Evolutionary conservation across 805 yeast genomes (phyloP).

Genomic region (Saturnispora halmiae): DNA sequence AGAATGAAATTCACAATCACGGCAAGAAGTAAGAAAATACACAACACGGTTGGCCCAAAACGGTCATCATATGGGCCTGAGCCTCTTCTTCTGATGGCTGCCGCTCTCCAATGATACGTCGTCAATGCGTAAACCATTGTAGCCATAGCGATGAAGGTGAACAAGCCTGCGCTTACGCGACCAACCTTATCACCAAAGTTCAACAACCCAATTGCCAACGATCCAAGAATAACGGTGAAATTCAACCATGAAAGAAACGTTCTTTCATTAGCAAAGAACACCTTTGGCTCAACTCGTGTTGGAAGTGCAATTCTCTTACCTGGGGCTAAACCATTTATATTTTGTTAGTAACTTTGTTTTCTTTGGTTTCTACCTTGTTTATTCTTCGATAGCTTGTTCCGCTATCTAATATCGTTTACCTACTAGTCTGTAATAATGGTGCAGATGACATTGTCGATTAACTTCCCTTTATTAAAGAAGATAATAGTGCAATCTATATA

Average conservation of each 20-base stretch:
- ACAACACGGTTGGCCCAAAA: conserved; percentile 95
- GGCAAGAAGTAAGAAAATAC: conserved; percentile 86
- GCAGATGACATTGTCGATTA: conserved; percentile 48
- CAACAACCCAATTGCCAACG: conserved; percentile 88
- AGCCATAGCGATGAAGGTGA: conserved; percentile 94
- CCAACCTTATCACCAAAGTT: conserved; percentile 96
- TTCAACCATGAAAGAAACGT: conserved; percentile 97
- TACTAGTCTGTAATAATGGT: conserved; percentile 64
- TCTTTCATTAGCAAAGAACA: conserved; percentile 97
- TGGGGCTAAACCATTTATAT: too few relatives aligned
- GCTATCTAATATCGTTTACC: too few relatives aligned
- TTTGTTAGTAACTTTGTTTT: too few relatives aligned
- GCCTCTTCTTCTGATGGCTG: conserved; percentile 95
- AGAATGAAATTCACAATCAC: conserved; percentile 87
- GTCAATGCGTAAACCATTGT: conserved; percentile 94
- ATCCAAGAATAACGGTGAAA: conserved; percentile 96
- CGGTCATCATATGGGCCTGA: conserved; percentile 99
- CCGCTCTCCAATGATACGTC: conserved; percentile 99
- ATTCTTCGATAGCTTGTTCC: too few relatives aligned
- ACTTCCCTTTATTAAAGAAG: background rate
- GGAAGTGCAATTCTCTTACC: conserved; percentile 95
- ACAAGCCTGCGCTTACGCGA: conserved; percentile 83
- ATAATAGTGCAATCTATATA: background rate
- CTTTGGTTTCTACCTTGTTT: too few relatives aligned
- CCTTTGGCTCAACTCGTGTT: conserved; percentile 97